Evolutionary conservation across 257 asterid genomes (phyloP).

Genomic region (Lycium ferocissimum): DNA sequence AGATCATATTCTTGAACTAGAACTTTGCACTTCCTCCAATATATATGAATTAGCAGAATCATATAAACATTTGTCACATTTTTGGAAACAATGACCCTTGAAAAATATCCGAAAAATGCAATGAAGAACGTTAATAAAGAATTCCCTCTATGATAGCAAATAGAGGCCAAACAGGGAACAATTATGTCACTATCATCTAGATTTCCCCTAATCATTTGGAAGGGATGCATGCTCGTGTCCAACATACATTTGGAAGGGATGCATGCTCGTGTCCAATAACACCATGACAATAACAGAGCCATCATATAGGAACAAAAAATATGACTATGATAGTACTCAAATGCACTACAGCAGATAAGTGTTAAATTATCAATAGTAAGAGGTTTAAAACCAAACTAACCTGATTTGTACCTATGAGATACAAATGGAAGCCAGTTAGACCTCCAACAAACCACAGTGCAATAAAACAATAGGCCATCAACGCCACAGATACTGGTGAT

Average conservation of each 20-base stretch:
- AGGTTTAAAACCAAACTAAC: slow-evolving; percentile 39
- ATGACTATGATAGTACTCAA: neutral
- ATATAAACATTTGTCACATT: neutral
- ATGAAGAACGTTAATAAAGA: neutral
- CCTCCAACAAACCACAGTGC: slow-evolving; percentile 88
- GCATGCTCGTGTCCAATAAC: neutral
- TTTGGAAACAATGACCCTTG: neutral
- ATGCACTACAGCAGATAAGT: neutral
- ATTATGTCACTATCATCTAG: neutral
- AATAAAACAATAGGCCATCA: slow-evolving; percentile 64
- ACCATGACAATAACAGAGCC: neutral
- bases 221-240: neutral
- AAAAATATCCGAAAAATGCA: slow-evolving; percentile 15
- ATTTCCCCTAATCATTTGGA: neutral
- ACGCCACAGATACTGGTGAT: slow-evolving; percentile 64
- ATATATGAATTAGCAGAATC: neutral
- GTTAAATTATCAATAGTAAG: neutral
- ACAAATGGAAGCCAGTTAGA: slow-evolving; percentile 77
- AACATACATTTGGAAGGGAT: neutral
- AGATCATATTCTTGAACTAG: slow-evolving; percentile 4
- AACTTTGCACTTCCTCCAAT: slow-evolving; percentile 10
- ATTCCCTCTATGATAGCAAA: slow-evolving; percentile 5
- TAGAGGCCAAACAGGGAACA: neutral
- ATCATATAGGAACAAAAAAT: neutral
- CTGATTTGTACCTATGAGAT: slow-evolving; percentile 71